Conservation (phyloP, 345 rosid species). For the Raphanus raphanistrum region DNA sequence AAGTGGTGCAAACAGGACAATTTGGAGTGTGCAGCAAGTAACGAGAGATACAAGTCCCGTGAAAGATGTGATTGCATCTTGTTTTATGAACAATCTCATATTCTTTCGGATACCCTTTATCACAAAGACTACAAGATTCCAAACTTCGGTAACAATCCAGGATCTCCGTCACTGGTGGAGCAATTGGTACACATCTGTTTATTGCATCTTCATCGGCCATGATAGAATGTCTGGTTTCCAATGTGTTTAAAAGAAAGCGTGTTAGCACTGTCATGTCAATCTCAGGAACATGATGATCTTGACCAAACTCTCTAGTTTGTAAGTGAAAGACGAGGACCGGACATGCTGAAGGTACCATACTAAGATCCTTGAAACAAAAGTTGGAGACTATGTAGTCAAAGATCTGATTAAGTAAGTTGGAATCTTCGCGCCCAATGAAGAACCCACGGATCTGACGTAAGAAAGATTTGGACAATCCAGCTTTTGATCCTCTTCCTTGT, state of each 20-base stretch:
- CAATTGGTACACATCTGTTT: neutral
- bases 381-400: neutral
- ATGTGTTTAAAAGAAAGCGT: neutral
- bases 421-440: neutral
- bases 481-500: conserved; percentile 1
- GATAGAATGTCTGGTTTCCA: neutral
- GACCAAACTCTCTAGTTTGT: neutral
- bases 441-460: neutral
- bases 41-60: conserved; percentile 7
- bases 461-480: conserved; percentile 14
- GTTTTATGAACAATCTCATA: conserved; percentile 18
- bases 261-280: neutral
- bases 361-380: conserved; percentile 14
- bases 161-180: conserved; percentile 15
- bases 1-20: neutral
- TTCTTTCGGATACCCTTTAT: conserved; percentile 13
- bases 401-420: neutral
- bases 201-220: neutral
- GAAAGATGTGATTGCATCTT: conserved; percentile 32
- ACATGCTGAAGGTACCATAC: neutral
- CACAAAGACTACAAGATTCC: neutral
- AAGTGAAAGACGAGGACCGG: conserved; percentile 18
- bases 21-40: conserved; percentile 5
- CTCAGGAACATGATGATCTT: neutral
- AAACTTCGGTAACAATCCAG: conserved; percentile 10